These are phyloP conservation scores for Collybiopsis confluens DNA, from an alignment of 768 basidiomycete genomes.

Conservation along the genomic window DNA sequence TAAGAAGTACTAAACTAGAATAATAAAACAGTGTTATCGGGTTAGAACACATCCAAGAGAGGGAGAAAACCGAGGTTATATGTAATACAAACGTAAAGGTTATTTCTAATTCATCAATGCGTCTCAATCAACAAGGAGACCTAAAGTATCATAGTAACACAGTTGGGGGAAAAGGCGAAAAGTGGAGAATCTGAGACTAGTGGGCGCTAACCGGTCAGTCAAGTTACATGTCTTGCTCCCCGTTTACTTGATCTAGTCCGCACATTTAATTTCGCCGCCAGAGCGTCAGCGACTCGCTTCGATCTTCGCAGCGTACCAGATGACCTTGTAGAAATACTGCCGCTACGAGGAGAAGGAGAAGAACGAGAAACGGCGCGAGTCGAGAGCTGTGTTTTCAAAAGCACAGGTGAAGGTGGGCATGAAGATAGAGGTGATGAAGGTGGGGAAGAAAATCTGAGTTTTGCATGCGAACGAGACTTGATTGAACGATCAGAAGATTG, in stretches of 20 bases:
- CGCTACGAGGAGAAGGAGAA: neutral
- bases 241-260: slow-evolving; percentile 2
- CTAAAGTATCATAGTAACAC: neutral
- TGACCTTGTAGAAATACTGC: neutral
- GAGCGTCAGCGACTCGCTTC: slow-evolving; percentile 62
- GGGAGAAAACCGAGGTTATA: slow-evolving; percentile 22
- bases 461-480: neutral
- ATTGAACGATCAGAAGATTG: neutral
- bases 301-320: slow-evolving; percentile 51
- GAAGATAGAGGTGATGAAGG: slow-evolving; percentile 15
- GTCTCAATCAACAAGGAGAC: no score
- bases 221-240: neutral
- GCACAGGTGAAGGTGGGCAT: slow-evolving; percentile 9
- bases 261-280: slow-evolving; percentile 37
- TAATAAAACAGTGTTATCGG: slow-evolving; percentile 13
- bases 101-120: neutral
- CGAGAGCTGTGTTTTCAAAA: neutral
- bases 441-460: neutral
- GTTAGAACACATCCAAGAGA: slow-evolving; percentile 2
- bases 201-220: neutral
- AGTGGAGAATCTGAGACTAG: neutral
- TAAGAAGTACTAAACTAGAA: neutral
- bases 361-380: neutral
- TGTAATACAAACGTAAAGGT: slow-evolving; percentile 24
- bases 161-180: neutral